Conservation (phyloP, 257 asterid genomes). For the Solanum sejunctum region DNA sequence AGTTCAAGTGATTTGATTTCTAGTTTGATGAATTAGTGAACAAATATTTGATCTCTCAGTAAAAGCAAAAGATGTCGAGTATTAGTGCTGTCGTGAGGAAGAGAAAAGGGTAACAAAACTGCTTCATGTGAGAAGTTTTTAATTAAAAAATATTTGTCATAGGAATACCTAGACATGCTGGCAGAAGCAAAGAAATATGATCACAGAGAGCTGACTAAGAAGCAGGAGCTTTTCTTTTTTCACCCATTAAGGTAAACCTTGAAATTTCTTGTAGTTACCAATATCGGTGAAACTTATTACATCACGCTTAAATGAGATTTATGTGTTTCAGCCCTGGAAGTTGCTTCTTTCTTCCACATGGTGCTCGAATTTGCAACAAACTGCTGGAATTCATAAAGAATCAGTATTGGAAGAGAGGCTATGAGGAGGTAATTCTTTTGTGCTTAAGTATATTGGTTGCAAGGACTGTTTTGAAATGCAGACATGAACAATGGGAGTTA, state of each 20-base stretch:
- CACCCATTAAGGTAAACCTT: constrained; percentile 71
- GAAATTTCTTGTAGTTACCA: constrained; percentile 1
- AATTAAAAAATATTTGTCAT: constrained; percentile 11
- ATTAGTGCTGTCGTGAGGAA: neutral
- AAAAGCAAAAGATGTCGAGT: neutral
- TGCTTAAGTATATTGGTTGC: neutral
- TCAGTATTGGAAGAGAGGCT: constrained; percentile 92
- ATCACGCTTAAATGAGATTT: neutral
- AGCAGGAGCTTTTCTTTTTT: constrained; percentile 97
- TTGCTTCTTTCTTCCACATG: constrained; percentile 93
- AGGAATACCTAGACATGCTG: constrained; percentile 77
- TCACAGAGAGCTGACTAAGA: constrained; percentile 90
- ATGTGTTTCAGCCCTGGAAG: constrained; percentile 78
- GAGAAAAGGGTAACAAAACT: neutral
- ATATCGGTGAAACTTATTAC: neutral
- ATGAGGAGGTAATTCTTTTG: constrained; percentile 58
- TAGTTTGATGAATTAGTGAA: neutral
- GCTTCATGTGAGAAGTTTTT: constrained; percentile 7
- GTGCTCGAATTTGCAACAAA: constrained; percentile 87
- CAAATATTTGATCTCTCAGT: neutral
- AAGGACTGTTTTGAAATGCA: neutral
- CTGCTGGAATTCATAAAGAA: constrained; percentile 61
- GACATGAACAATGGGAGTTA: neutral
- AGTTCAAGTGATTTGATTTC: neutral
- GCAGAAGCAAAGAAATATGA: constrained; percentile 99